phyloP scores from a whole-genome alignment of 805 yeast species.

The Tetrapisispora fleetii region DNA sequence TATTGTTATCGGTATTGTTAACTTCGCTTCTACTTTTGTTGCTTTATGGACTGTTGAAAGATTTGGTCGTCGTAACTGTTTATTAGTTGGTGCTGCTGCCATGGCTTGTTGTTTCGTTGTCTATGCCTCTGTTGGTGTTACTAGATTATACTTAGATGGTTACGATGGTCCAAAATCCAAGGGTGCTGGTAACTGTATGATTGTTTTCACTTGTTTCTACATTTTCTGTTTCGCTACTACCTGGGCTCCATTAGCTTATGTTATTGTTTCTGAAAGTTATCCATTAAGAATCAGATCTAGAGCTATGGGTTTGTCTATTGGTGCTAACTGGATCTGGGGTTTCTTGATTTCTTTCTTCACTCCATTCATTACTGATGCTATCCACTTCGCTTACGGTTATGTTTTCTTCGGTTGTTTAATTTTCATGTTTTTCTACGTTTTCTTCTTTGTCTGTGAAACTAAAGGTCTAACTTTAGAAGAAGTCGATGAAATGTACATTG shows the following conservation, averaged over 20 bases:
- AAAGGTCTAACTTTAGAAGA: conserved; percentile 73
- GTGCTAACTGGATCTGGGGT: conserved; percentile 60
- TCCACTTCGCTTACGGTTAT: conserved; percentile 64
- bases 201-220: conserved; percentile 58
- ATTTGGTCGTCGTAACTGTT: conserved; percentile 42
- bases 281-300: conserved; percentile 60
- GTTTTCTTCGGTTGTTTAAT: conserved; percentile 47
- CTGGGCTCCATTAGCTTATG: conserved; percentile 66
- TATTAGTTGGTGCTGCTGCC: conserved; percentile 41
- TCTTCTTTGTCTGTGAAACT: conserved; percentile 64
- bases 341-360: conserved; percentile 60
- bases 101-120: conserved; percentile 38
- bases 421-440: conserved; percentile 49
- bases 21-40: conserved; percentile 48
- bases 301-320: conserved; percentile 50
- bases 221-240: conserved; percentile 66
- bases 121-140: conserved; percentile 56
- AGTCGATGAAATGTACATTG: conserved; percentile 52
- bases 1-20: conserved; percentile 49
- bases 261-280: conserved; percentile 57
- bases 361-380: conserved; percentile 54
- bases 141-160: conserved; percentile 34
- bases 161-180: conserved; percentile 35
- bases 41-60: conserved; percentile 44
- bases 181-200: conserved; percentile 61